Conservation (phyloP, 805 yeast species). For the Zygoascus bituminiphila region DNA sequence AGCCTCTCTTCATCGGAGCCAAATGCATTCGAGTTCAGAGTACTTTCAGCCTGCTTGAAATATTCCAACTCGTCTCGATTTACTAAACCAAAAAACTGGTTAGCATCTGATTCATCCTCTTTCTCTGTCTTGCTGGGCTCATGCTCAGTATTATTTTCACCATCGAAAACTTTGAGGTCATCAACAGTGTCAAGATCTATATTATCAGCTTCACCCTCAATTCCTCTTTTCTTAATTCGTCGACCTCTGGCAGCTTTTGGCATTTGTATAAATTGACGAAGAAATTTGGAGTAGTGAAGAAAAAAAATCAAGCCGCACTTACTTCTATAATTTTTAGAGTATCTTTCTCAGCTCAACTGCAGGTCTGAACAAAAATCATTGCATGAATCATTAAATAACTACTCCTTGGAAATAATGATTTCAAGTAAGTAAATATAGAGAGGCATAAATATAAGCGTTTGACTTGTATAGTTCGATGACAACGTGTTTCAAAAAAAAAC, state of each 20-base stretch:
- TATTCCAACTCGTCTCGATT: slow-evolving; percentile 81
- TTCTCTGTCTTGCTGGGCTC: slow-evolving; percentile 32
- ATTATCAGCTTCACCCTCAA: slow-evolving; percentile 1
- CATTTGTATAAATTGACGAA: slow-evolving; percentile 2
- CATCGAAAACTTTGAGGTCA: slow-evolving; percentile 14
- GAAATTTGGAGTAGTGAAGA: neutral
- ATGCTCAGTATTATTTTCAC: slow-evolving; percentile 5
- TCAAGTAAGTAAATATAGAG: too few species aligned
- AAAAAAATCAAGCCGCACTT: neutral
- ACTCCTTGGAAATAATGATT: too few species aligned
- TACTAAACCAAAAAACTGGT: slow-evolving; percentile 75
- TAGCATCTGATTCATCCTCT: slow-evolving; percentile 13
- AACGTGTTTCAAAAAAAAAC: neutral
- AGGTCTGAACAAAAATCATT: too few species aligned
- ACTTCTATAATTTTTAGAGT: too few species aligned
- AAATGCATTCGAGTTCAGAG: slow-evolving; percentile 73
- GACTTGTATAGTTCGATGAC: too few species aligned
- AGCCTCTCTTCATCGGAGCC: slow-evolving; percentile 61
- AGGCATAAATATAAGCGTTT: too few species aligned
- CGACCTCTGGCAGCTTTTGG: slow-evolving; percentile 7
- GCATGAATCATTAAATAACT: too few species aligned
- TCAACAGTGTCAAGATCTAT: slow-evolving; percentile 16
- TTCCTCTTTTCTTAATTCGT: slow-evolving; percentile 2
- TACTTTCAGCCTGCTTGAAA: slow-evolving; percentile 86
- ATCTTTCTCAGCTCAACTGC: neutral